Conservation (phyloP, 2,329 filamentous ascomycete species). For the Aspergillus novoparasiticus region DNA sequence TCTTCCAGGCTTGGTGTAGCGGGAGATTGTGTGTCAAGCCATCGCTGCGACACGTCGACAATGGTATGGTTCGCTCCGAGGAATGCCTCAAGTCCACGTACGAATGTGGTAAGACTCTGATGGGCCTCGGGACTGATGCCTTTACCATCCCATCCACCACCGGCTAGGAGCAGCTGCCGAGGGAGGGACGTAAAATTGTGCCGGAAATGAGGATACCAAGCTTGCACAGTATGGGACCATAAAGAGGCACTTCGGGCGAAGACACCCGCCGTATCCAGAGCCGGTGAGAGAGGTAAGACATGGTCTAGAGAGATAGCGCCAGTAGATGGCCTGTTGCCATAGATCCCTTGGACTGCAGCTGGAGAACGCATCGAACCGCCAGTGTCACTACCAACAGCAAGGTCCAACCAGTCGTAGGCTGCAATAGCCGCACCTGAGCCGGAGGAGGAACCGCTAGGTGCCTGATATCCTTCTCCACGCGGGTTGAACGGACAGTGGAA, state of each 20-base stretch:
- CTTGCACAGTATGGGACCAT: constrained; percentile 20
- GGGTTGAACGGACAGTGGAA: constrained; percentile 43
- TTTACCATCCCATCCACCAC: neutral
- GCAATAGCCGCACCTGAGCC: constrained; percentile 28
- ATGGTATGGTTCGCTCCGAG: constrained; percentile 26
- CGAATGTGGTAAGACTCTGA: constrained; percentile 25
- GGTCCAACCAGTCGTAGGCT: constrained; percentile 38
- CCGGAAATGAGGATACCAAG: constrained; percentile 23
- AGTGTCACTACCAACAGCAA: constrained; percentile 25
- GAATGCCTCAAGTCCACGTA: constrained; percentile 27
- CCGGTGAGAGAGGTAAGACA: constrained; percentile 29
- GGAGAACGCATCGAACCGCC: constrained; percentile 35
- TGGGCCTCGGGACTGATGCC: constrained; percentile 25
- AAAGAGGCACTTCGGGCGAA: constrained; percentile 30
- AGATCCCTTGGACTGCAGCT: constrained; percentile 30
- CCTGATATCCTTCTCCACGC: constrained; percentile 39
- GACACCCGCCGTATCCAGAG: constrained; percentile 33
- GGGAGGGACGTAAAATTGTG: constrained; percentile 27
- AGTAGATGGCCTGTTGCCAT: constrained; percentile 30
- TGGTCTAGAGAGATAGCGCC: constrained; percentile 22
- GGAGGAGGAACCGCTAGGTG: constrained; percentile 23
- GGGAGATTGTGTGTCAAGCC: constrained; percentile 22
- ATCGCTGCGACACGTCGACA: constrained; percentile 30
- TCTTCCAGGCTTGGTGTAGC: constrained; percentile 16
- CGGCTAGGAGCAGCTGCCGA: constrained; percentile 16